A percentile compares a stretch with the other conserved stretches of the same genome.
Evolutionary conservation across 1,139 yeast species (phyloP).

Genomic region (Yarrowia galli): DNA sequence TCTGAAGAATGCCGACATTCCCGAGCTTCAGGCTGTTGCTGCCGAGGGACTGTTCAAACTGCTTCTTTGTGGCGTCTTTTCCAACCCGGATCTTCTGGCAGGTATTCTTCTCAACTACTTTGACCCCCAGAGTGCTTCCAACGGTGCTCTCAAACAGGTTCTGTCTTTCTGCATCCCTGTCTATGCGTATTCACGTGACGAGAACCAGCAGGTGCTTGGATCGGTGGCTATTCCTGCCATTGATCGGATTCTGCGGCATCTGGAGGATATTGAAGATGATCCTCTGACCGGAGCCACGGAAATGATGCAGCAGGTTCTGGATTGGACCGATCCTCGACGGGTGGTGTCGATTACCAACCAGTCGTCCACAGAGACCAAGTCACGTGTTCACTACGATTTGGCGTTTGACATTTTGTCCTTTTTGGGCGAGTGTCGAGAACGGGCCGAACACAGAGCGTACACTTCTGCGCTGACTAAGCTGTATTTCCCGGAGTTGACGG

Average conservation of each 20-base stretch:
- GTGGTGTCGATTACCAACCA: slow-evolving; percentile 16
- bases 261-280: slow-evolving; percentile 57
- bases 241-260: slow-evolving; percentile 55
- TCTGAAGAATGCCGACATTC: slow-evolving; percentile 60
- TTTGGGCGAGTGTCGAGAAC: slow-evolving; percentile 53
- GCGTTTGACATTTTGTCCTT: slow-evolving; percentile 62
- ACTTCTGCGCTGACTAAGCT: slow-evolving; percentile 63
- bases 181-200: slow-evolving; percentile 77
- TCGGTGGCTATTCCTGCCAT: slow-evolving; percentile 68
- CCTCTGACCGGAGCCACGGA: slow-evolving; percentile 60
- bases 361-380: slow-evolving; percentile 44
- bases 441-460: slow-evolving; percentile 60
- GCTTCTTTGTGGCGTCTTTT: slow-evolving; percentile 76
- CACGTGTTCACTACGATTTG: slow-evolving; percentile 65
- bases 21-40: slow-evolving; percentile 76
- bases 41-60: slow-evolving; percentile 90
- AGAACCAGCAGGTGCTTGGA: slow-evolving; percentile 74
- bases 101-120: slow-evolving; percentile 76
- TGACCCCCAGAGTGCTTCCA: slow-evolving; percentile 67
- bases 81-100: slow-evolving; percentile 74
- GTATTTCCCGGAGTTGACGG: slow-evolving; percentile 48
- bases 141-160: slow-evolving; percentile 77
- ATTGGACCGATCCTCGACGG: slow-evolving; percentile 82
- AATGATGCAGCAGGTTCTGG: slow-evolving; percentile 76
- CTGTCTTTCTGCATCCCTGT: slow-evolving; percentile 91